Evolutionary conservation across 371 early-diverging fungal species (phyloP).

Genomic region (Zychaea mexicana): DNA sequence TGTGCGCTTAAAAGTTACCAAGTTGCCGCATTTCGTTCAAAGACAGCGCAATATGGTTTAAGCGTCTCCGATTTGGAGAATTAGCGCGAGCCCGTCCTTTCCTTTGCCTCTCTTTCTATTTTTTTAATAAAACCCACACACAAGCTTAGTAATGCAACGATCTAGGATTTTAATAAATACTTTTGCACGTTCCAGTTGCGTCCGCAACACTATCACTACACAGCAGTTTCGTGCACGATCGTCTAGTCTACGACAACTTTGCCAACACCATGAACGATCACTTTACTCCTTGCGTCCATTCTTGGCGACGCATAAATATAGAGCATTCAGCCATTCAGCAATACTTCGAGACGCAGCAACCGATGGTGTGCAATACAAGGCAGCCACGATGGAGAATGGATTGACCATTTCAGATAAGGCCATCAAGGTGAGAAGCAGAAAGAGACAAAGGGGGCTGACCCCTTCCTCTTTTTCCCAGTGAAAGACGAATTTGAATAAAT

Average conservation of each 20-base stretch:
- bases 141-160: conserved; percentile 1
- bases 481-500: too few species aligned
- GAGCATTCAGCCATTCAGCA: neutral
- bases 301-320: neutral
- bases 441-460: too few species aligned
- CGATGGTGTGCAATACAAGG: conserved; percentile 10
- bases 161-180: neutral
- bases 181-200: neutral
- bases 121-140: neutral
- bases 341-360: neutral
- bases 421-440: conserved; percentile 44
- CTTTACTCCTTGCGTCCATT: neutral
- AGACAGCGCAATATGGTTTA: too few species aligned
- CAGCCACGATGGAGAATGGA: conserved; percentile 34
- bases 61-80: too few species aligned
- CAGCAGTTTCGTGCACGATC: neutral
- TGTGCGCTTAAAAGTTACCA: too few species aligned
- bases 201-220: neutral
- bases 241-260: neutral
- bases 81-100: too few species aligned
- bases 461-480: too few species aligned
- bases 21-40: too few species aligned
- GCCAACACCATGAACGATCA: neutral
- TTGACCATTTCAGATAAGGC: conserved; percentile 43
- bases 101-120: neutral